Evolutionary conservation across 1,284 basidiomycete species (phyloP), one percentile per base, ranked within the genome.

Genomic region (Rhodotorula sp.): DNA sequence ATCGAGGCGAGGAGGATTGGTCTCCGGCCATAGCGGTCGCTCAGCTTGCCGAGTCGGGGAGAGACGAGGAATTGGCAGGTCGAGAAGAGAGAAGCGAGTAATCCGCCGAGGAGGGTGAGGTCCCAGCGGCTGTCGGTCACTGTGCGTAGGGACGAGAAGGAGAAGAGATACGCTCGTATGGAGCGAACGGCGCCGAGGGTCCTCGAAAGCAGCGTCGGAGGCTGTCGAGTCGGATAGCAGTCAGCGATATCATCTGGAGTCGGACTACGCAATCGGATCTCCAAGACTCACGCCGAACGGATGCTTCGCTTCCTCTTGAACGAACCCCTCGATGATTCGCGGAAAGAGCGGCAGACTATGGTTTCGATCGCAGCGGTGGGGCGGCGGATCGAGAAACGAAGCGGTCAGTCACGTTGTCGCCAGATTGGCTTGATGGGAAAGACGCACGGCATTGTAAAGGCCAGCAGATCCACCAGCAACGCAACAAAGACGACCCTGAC

Each of bases 51-150:
- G 65, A 96, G 91, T 73, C 84, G 83, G 0, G 93, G 93, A 3
- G 91, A 91, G 56, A 95, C 87, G 62, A 95, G 74, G 81, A 89
- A 95, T 81, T 95, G 93, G 55, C 94, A 86, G 29, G 91, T 67
- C 17, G 77, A 77, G 60, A 79, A 79, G 66, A 78, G 68, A 6
- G 76, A 75, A 29, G 75, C 76, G 60, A 79, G 71, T 6, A 78
- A 66, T 3, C 78, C 78, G 60, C 76, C 76, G 51, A 77, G 71
- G 48, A 77, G 68, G 48, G 74, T 75, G 46, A 77, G 66, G 60
- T 77, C 74, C 66, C 68, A 72, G 2, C 62, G 66, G 22, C 57
- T 33, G 29, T 64, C 45, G 33, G 42, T n/a, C 46, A 18, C 59
- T 14, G 61, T 54, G 14, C 53, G 53, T 0, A 46, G 17, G 49